Evolutionary conservation across 306 rosid genomes (phyloP), one percentile per base, ranked within the genome.

Genomic region (Rubus parviflorus): DNA sequence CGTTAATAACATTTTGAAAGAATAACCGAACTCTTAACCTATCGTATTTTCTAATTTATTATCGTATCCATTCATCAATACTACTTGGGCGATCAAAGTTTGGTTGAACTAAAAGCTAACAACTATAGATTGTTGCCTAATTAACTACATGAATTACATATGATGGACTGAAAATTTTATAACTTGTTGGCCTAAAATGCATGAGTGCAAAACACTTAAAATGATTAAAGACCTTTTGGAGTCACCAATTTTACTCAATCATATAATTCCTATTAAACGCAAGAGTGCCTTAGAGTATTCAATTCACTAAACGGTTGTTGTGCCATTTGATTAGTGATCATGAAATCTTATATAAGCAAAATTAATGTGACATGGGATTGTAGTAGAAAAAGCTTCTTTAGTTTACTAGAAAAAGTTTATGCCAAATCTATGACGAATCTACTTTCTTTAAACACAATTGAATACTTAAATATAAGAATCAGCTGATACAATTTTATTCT

Each of bases 61-160:
- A 4, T 12, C 48, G 6, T 13, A 22, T 12, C 41, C 41, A 13
- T 61, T 30, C 67, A 61, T 61, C 42, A 5, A 43, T n/a, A 30
- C 19, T n/a, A 30, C 19, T 61, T 20, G 62, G 16, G 25, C 22
- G 63, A 57, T 57, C 15, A 49, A n/a, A 20, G 23, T 71, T 86
- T 75, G 78, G 81, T 83, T 80, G 72, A 80, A 87, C 77, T 14
- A 69, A 80, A 84, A 80, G 84, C 66, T 76, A 82, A 69, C 75
- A 54, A 49, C 48, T 75, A 43, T 49, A 64, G 67, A 63, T 65
- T 75, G 71, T 79, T 51, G 75, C 76, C 79, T 52, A 79, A 52
- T 58, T 9, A 79, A 52, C 62, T 9, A 3, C 7, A 75, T 79
- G 78, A 79, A 79, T 61, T 45, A 25, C 41, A 51, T 30, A 76